Conservation (phyloP, 306 rosid genomes). For the Vigna nakashimae region DNA sequence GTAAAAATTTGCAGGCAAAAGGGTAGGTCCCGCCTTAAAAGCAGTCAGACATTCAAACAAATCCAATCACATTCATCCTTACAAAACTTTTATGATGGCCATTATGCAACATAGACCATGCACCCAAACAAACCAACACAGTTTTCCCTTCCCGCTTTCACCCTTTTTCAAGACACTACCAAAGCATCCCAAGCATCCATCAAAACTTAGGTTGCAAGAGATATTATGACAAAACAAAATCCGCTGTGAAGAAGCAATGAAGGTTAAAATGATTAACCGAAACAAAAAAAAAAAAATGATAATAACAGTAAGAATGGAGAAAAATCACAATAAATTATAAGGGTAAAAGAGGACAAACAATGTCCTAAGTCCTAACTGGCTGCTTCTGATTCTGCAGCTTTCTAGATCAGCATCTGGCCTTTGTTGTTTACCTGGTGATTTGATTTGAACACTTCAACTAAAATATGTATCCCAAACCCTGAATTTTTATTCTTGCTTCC, state of each 20-base stretch:
- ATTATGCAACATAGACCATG: slow-evolving; percentile 56
- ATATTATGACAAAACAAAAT: slow-evolving; percentile 47
- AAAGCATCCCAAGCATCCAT: slow-evolving; percentile 60
- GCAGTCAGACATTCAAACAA: slow-evolving; percentile 64
- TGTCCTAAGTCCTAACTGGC: slow-evolving; percentile 45
- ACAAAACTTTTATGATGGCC: slow-evolving; percentile 61
- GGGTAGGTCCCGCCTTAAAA: slow-evolving; percentile 53
- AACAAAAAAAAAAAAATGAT: slow-evolving; percentile 1
- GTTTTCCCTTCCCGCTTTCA: slow-evolving; percentile 46
- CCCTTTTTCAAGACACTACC: slow-evolving; percentile 58
- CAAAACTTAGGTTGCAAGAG: slow-evolving; percentile 57
- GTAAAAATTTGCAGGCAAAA: slow-evolving; percentile 40
- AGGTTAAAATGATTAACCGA: slow-evolving; percentile 14
- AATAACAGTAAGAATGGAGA: slow-evolving; percentile 16
- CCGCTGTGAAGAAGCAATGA: slow-evolving; percentile 27
- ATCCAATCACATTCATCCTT: slow-evolving; percentile 59
- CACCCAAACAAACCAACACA: slow-evolving; percentile 65
- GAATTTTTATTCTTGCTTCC: slow-evolving; percentile 40
- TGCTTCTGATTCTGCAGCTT: slow-evolving; percentile 50
- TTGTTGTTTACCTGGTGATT: slow-evolving; percentile 41
- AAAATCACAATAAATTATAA: background rate
- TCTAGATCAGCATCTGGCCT: slow-evolving; percentile 45
- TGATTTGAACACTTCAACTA: slow-evolving; percentile 48
- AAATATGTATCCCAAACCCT: slow-evolving; percentile 41
- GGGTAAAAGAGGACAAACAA: slow-evolving; percentile 29